These are phyloP conservation scores for Galeopsis tetrahit DNA, from an alignment of 257 asterid genomes.

Conservation along the genomic window DNA sequence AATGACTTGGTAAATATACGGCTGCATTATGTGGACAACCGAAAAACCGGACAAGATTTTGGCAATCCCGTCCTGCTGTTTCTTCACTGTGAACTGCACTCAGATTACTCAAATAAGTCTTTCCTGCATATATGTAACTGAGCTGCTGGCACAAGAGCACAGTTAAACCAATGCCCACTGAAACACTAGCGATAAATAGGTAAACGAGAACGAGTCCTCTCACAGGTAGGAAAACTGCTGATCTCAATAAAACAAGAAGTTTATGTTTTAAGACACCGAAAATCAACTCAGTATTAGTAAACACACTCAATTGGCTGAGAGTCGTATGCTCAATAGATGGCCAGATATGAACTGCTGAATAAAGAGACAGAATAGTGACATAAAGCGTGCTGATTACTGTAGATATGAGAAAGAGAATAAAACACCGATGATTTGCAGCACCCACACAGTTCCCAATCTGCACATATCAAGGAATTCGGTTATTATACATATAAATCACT, in stretches of 20 bases:
- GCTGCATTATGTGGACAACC: constrained; percentile 56
- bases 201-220: constrained; percentile 82
- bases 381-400: constrained; percentile 65
- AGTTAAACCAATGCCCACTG: constrained; percentile 74
- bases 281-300: constrained; percentile 36
- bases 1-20: constrained; percentile 63
- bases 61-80: constrained; percentile 60
- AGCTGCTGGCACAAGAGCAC: constrained; percentile 94
- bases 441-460: constrained; percentile 99
- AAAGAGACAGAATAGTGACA: constrained; percentile 58
- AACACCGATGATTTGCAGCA: constrained; percentile 74
- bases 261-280: constrained; percentile 51
- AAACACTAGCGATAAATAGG: constrained; percentile 73
- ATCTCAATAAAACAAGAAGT: constrained; percentile 56
- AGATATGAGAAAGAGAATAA: constrained; percentile 79
- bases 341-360: constrained; percentile 56
- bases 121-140: constrained; percentile 76
- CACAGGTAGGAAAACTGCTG: constrained; percentile 61
- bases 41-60: constrained; percentile 68
- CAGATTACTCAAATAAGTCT: constrained; percentile 80
- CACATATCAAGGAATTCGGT: constrained; percentile 34
- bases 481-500: constrained; percentile 21
- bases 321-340: constrained; percentile 49
- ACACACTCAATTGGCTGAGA: constrained; percentile 32
- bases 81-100: constrained; percentile 56